Conservation (phyloP, 257 asterid species). For the Solanum chiquidenum region DNA sequence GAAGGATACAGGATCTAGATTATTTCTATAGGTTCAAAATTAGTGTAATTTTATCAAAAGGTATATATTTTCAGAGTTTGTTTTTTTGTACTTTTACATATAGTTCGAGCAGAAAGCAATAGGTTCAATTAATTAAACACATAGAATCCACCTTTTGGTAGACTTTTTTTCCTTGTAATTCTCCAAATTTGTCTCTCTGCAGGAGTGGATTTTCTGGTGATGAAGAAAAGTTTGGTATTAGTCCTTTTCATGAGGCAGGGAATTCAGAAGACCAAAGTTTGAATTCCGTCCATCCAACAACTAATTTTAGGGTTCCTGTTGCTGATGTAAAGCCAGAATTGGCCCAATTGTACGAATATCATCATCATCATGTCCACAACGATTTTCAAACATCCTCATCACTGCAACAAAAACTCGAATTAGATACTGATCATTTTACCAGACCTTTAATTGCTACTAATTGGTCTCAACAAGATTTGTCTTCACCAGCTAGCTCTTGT, state of each 20-base stretch:
- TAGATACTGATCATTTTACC: not conserved
- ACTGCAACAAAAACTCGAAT: not conserved
- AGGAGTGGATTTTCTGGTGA: slow-evolving; percentile 45
- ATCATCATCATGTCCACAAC: not conserved
- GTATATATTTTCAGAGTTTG: not conserved
- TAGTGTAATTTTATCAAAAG: not conserved
- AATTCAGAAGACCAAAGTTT: slow-evolving; percentile 56
- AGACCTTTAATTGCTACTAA: slow-evolving; percentile 20
- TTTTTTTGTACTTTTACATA: not conserved
- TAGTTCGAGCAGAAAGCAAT: not conserved
- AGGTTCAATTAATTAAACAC: not conserved
- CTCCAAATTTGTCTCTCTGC: not conserved
- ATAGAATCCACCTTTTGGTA: not conserved
- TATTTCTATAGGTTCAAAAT: not conserved
- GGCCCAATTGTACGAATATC: not conserved
- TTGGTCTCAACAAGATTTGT: slow-evolving; percentile 11
- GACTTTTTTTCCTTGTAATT: not conserved
- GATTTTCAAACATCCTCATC: not conserved
- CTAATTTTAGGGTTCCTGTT: slow-evolving; percentile 26
- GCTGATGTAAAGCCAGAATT: slow-evolving; percentile 52
- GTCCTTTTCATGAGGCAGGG: slow-evolving; percentile 40
- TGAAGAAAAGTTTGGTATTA: slow-evolving; percentile 40
- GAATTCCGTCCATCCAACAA: slow-evolving; percentile 7
- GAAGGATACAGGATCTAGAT: not conserved
- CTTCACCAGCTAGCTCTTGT: slow-evolving; percentile 58